Percentiles rank a stretch among this genome's conserved stretches.
Evolutionary conservation across 75 land plant species (phyloP).

Genomic region (Sequoia sempervirens): DNA sequence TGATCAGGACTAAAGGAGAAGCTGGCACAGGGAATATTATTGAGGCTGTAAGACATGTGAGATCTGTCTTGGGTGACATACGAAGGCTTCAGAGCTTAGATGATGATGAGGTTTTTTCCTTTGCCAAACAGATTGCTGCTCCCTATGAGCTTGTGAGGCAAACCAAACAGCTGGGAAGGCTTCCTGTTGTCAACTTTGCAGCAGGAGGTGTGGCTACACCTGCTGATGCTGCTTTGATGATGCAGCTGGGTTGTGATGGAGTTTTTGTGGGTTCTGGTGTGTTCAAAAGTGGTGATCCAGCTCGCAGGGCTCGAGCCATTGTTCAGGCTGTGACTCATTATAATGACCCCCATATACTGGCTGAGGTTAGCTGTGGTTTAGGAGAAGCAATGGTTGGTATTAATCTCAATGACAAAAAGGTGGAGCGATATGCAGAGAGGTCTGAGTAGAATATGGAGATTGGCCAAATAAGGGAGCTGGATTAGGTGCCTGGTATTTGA

Average conservation of each 20-base stretch:
- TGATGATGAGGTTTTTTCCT: conserved; percentile 72
- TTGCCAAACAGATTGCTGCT: conserved; percentile 64
- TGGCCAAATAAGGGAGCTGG: neutral
- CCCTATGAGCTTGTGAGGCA: conserved; percentile 92
- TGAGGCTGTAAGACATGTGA: conserved; percentile 85
- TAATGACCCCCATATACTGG: conserved; percentile 60
- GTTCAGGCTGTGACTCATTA: conserved; percentile 78
- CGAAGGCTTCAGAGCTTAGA: conserved; percentile 56
- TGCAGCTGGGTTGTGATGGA: conserved; percentile 96
- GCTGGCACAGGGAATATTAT: conserved; percentile 91
- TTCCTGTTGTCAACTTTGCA: conserved; percentile 83
- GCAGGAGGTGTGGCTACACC: conserved; percentile 86
- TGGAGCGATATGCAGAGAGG: conserved; percentile 74
- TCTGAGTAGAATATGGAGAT: conserved; percentile 40
- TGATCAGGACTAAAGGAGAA: conserved; percentile 93
- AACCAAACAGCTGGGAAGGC: conserved; percentile 91
- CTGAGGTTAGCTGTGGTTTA: conserved; percentile 59
- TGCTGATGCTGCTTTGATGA: conserved; percentile 96
- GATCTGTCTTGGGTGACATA: conserved; percentile 67
- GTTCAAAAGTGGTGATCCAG: conserved; percentile 91
- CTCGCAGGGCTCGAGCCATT: conserved; percentile 56
- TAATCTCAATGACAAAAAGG: conserved; percentile 75
- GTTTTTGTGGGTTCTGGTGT: conserved; percentile 94
- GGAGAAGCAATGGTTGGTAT: conserved; percentile 92
- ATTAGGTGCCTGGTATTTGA: neutral